Base-by-base conservation (phyloP, 2,329 filamentous ascomycete genomes). In the Penicillium sp. region DNA sequence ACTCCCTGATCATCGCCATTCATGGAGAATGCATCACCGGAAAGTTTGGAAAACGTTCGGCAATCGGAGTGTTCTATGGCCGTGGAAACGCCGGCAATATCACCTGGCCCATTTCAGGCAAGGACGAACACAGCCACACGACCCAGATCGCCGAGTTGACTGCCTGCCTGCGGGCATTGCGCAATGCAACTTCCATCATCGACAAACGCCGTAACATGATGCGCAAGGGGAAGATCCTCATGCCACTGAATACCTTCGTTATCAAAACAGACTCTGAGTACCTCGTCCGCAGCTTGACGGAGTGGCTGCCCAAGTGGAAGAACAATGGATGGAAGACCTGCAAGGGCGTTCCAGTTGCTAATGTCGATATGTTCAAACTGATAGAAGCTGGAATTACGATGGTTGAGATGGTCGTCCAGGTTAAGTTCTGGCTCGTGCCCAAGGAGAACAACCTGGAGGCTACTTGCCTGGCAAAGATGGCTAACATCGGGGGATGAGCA, bases 261-360 rank as follows among this genome's bases (percentile, higher is more conserved):
- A 66, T 74, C 52, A 68, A 70, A 40, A 63, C 71, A 0, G 71
- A 74, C 37, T 75, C 73, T 0, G 61, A 60, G n/a, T 74, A 70
- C 30, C 16, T 76, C 5, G 68, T 73, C 1, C 61, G 71, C 25
- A 64, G 68, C 4, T 61, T 73, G 55, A 67, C 69, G 1, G 57
- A 67, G 7, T 71, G 64, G 61, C 61, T 75, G 6, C 50, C 60
- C 3, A 62, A 65, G 22, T 75, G 72, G 71, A 67, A 69, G 33
- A 31, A 49, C 1, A 69, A 70, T 37, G 64, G 63, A 1, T 73
- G 64, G 51, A 62, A 61, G 16, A 67, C 65, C 10, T 56, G 62
- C 6, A 58, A 57, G 10, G 67, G 70, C 1, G 28, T 46, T 7
- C 53, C 33, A 3, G 60, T 73, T 11, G 62, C 59, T 2, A 68